Percentiles rank a stretch among this genome's conserved stretches.
These are phyloP conservation scores for Picea sitchensis DNA, from an alignment of 75 land plant genomes.

Conservation along the genomic window DNA sequence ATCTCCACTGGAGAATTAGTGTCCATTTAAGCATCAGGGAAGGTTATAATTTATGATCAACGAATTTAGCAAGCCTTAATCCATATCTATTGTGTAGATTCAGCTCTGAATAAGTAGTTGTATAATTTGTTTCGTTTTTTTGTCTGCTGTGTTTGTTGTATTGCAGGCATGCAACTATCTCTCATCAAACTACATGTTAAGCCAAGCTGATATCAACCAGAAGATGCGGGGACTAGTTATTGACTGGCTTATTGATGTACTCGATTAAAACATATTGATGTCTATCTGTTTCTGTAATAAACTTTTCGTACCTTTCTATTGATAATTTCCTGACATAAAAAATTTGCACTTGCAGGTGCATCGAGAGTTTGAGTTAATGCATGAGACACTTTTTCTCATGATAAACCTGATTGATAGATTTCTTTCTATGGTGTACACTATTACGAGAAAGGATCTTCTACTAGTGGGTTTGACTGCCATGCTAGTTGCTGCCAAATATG, in stretches of 20 bases:
- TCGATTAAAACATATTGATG: not conserved
- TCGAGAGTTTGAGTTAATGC: constrained; percentile 73
- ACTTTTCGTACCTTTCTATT: not conserved
- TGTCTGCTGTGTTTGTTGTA: not conserved
- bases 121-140: too few relatives aligned
- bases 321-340: not conserved
- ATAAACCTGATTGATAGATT: constrained; percentile 67
- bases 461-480: constrained; percentile 81
- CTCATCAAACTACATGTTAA: constrained; percentile 56
- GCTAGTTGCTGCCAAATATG: constrained; percentile 83
- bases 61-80: not conserved
- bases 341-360: constrained; percentile 52
- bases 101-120: too few relatives aligned
- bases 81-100: not conserved
- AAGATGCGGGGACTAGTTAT: constrained; percentile 71
- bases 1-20: not conserved
- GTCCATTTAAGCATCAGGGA: not conserved
- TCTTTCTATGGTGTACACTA: constrained; percentile 25
- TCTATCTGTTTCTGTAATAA: not conserved
- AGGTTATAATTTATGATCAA: too few relatives aligned
- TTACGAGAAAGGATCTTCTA: constrained; percentile 62
- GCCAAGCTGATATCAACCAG: constrained; percentile 54
- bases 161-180: constrained; percentile 46
- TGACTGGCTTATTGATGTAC: constrained; percentile 87
- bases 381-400: constrained; percentile 75